Base-by-base conservation (phyloP, 139 green algal genomes). In the Chlorokybus atmophyticus region DNA sequence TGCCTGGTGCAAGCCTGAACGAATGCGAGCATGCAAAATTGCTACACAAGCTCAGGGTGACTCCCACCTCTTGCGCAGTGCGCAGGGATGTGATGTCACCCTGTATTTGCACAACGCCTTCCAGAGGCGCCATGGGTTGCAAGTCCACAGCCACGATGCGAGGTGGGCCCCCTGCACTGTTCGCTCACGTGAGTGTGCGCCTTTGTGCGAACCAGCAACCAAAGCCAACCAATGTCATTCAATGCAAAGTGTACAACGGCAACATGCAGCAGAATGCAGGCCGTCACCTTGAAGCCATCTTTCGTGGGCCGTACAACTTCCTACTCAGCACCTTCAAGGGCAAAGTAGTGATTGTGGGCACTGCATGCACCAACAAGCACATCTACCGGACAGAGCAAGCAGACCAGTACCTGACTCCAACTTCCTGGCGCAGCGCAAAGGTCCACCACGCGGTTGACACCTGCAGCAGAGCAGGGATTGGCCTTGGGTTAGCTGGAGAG, bases 41-140 rank as follows among this genome's bases (percentile, higher is more conserved):
- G 14, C 17, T 14, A 44, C 14, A 44, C 14, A 14, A 44, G 14
- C 38, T 44, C 38, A 23, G 17, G 38, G 38, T 44, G 14, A 10
- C 44, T 6, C 49, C 28, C 32, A 64, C 69, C 67, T 49, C 3
- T 30, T 72, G 25, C 2, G 64, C 64, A 2, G 64, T 73, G 17
- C 61, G 61, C 2, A 27, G 29, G 26, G 53, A 64, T 3, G 68
- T 76, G 47, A 76, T 75, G 29, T 76, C 68, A 4, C 68, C 76
- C 71, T 94, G 89, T 26, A 99, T 83, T 65, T 90, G 77, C 0
- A 67, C 79, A 2, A 99, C 83, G 0, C 91, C 91, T 58, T 95
- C 91, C 4, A 99, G 83, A 21, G 91, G 83, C 5, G 88, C 91
- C 91, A 98, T 98, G 30, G 91, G 91, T 78, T 99, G 71, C 52